Percentiles rank a stretch among this genome's conserved stretches.
Conservation (phyloP, 1,284 basidiomycete genomes). For the Rhodotorula sp. region DNA sequence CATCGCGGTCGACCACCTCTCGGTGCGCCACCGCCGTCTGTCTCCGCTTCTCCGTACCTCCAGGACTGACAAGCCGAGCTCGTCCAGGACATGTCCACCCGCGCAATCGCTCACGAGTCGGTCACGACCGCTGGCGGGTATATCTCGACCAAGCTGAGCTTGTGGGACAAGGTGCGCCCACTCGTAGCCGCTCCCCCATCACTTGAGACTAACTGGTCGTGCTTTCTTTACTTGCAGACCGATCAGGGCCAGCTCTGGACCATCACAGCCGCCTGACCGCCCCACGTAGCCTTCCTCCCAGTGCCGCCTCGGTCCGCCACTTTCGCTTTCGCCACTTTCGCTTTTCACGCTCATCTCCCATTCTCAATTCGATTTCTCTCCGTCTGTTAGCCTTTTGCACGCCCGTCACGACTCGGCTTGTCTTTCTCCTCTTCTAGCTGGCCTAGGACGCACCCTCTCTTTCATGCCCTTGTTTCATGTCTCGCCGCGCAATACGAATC, state of each 20-base stretch:
- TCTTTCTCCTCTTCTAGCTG: too few relatives aligned
- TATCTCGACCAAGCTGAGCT: constrained; percentile 24
- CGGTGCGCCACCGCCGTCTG: constrained; percentile 1
- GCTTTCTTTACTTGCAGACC: neutral
- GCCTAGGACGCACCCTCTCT: too few relatives aligned
- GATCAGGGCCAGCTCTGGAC: constrained; percentile 30
- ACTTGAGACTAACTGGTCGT: neutral
- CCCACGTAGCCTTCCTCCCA: neutral
- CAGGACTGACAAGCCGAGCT: neutral
- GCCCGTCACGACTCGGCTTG: too few relatives aligned
- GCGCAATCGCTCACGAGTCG: constrained; percentile 22
- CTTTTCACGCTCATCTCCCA: neutral
- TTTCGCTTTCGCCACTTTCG: neutral
- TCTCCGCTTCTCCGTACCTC: too few relatives aligned
- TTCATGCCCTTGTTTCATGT: too few relatives aligned
- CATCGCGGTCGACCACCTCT: constrained; percentile 34
- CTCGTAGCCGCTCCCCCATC: neutral
- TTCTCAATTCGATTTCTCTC: neutral
- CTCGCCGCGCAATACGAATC: too few relatives aligned
- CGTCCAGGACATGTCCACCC: constrained; percentile 34
- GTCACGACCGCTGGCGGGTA: constrained; percentile 30
- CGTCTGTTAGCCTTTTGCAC: neutral
- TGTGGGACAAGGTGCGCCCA: constrained; percentile 22
- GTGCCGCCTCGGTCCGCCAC: neutral
- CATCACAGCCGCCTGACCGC: constrained; percentile 18